Conservation (phyloP, 2,329 filamentous ascomycete species). For the Blumeria hordei region DNA sequence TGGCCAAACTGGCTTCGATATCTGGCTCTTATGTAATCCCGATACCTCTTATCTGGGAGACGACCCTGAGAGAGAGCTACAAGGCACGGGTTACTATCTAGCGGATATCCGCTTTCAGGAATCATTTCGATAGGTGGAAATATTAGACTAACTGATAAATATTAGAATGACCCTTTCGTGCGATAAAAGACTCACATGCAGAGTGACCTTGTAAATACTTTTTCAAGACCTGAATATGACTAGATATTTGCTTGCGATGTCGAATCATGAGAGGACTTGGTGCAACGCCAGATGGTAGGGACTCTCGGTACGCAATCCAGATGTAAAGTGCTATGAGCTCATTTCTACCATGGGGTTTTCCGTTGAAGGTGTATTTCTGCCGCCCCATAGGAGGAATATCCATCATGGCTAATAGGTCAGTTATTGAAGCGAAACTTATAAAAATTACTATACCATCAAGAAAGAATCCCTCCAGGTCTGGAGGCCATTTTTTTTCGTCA, state of each 20-base stretch:
- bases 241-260: constrained; percentile 39
- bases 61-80: constrained; percentile 28
- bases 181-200: constrained; percentile 27
- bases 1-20: constrained; percentile 25
- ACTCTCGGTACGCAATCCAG: constrained; percentile 22
- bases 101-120: constrained; percentile 29
- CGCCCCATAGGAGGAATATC: constrained; percentile 42
- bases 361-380: constrained; percentile 39
- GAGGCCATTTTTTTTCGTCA: constrained; percentile 35
- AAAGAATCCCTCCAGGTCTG: constrained; percentile 39
- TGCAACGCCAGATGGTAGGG: constrained; percentile 21
- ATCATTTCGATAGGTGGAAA: constrained; percentile 26
- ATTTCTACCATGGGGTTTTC: constrained; percentile 40
- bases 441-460: constrained; percentile 28
- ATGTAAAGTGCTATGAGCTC: constrained; percentile 48
- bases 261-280: constrained; percentile 22
- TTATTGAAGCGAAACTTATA: constrained; percentile 3
- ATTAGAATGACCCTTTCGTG: constrained; percentile 4
- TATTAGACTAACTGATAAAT: constrained; percentile 22
- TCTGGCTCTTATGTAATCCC: constrained; percentile 18
- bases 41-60: constrained; percentile 8
- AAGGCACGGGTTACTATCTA: constrained; percentile 41
- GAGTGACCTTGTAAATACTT: constrained; percentile 37
- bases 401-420: constrained; percentile 26
- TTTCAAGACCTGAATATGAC: constrained; percentile 47